Base-by-base conservation (phyloP, 108 stramenopile genomes). In the Nitzschia putrida region DNA sequence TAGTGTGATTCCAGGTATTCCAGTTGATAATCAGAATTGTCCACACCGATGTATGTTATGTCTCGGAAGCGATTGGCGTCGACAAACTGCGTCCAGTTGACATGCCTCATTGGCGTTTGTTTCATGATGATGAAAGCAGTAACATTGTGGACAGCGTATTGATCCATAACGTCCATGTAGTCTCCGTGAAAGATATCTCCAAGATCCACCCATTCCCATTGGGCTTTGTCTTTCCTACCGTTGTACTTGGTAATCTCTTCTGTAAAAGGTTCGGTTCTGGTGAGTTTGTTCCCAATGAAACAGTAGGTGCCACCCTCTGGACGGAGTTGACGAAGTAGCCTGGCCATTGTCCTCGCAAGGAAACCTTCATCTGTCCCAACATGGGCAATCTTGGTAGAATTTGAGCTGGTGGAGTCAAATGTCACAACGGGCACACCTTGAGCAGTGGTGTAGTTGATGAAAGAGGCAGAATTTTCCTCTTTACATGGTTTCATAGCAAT, bases 351-450 rank as follows among this genome's bases (percentile, higher is more conserved):
- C n/a, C 21, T 13, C 9, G 79, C 82, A 25, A 83, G 42, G n/a
- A 49, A 55, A 2, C 21, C 26, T 25, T 80, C 63, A 55, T 83
- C 76, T 11, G 82, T 83, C 20, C 82, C 82, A 25, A 80, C 57
- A 49, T 83, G 75, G 23, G 82, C 40, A 8, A 39, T 10, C 7
- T 13, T 16, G 18, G 40, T 29, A 20, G 41, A 10, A 11, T 61
- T 16, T 10, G 61, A 18, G 8, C 12, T 45, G 23, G 41, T 42
- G 11, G 55, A 23, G 21, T 68, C 67, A 56, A 68, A 68, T 34
- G 67, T 57, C 20, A 56, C 53, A 9, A 68, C 22, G 5, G 67
- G 67, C 55, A 68, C 26, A 22, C 67, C 67, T 10, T 53, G 55
- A n/a, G 40, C 53, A 14, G 16, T 18, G 9, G 38, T 10, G 13